These are phyloP conservation scores for Gaultheria prostrata DNA, from an alignment of 148 eudicot species.

Conservation along the genomic window DNA sequence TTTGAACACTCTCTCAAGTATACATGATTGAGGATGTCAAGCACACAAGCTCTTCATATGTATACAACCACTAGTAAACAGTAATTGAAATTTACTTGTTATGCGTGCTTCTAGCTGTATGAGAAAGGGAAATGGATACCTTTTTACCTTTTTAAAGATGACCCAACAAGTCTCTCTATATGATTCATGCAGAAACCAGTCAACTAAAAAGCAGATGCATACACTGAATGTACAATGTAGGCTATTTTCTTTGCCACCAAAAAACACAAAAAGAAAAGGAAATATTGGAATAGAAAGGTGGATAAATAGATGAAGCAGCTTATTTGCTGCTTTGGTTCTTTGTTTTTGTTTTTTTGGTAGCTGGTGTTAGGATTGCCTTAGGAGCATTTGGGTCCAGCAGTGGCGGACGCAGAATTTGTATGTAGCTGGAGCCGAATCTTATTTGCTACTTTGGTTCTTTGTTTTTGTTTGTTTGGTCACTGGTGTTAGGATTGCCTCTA, in stretches of 20 bases:
- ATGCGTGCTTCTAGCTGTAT: neutral
- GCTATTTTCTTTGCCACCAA: neutral
- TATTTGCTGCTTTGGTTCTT: constrained; percentile 5
- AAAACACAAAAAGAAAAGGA: neutral
- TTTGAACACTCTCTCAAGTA: neutral
- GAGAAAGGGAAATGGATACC: neutral
- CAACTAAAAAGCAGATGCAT: constrained; percentile 58
- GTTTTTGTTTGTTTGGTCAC: constrained; percentile 12
- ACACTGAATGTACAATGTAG: constrained; percentile 20
- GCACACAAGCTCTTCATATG: neutral
- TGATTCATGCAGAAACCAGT: constrained; percentile 52
- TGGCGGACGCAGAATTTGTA: no score
- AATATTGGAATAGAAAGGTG: neutral
- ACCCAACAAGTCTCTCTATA: constrained; percentile 39
- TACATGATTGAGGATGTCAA: neutral
- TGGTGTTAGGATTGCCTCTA: neutral
- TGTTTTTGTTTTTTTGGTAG: constrained; percentile 13
- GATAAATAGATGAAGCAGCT: neutral
- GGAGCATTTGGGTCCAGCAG: no score
- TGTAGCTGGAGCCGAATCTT: no score
- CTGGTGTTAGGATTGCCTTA: neutral
- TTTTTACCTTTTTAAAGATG: constrained; percentile 14
- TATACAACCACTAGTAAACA: neutral
- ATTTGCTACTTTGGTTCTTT: constrained; percentile 7
- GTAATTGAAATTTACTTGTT: no score